phyloP scores from a whole-genome alignment of 2,329 filamentous ascomycete species.

The Neopestalotiopsis sp. region DNA sequence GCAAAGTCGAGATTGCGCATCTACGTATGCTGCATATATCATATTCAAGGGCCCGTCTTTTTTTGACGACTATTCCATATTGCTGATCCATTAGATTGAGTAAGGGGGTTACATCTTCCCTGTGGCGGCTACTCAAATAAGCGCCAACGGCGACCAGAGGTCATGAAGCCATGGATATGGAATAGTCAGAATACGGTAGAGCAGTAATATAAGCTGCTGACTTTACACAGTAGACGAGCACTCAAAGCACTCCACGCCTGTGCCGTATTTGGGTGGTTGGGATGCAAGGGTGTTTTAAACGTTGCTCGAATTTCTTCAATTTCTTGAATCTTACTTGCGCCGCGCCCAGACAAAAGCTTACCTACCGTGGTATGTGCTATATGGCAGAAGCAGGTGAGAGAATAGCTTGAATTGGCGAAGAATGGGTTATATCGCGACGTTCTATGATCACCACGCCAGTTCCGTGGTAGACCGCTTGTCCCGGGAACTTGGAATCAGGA shows the following conservation, averaged over 20 bases:
- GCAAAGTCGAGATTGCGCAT: neutral
- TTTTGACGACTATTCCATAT: neutral
- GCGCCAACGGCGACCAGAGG: neutral
- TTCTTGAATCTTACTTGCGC: neutral
- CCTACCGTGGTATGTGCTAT: neutral
- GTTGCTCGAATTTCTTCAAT: neutral
- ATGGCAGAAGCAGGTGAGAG: too few species aligned
- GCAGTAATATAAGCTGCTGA: neutral
- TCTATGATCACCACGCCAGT: neutral
- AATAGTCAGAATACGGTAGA: neutral
- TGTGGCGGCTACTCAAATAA: neutral
- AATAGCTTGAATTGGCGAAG: neutral
- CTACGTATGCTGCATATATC: too few species aligned
- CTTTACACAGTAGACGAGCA: neutral
- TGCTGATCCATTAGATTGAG: too few species aligned
- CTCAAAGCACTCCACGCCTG: neutral
- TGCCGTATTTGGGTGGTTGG: constrained; percentile 1
- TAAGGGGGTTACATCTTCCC: too few species aligned
- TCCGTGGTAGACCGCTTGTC: constrained; percentile 1
- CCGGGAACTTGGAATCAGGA: neutral
- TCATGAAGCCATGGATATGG: too few species aligned
- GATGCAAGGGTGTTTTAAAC: constrained; percentile 1
- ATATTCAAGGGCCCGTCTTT: neutral
- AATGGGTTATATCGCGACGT: neutral
- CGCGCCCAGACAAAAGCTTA: neutral